Base-by-base conservation (phyloP, 2,329 filamentous ascomycete genomes). In the Hymenoscyphus fraxineus region DNA sequence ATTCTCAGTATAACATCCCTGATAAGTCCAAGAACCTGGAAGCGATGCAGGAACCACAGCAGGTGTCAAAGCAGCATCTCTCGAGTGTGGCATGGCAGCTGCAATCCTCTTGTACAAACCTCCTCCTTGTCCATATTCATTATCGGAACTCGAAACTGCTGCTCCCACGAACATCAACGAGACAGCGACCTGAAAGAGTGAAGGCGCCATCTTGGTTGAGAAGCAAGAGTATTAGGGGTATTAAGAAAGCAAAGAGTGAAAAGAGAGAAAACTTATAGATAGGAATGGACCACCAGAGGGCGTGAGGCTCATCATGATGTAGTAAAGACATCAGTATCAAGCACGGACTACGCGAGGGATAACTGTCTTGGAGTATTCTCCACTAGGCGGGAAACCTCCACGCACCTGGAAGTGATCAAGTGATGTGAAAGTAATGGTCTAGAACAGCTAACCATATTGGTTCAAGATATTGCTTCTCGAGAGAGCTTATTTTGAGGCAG, bases 1-100 rank as follows among this genome's bases (percentile, higher is more conserved):
- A 16, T 62, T 58, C 19, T 72, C 70, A 6, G 67, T 69, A 39
- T 69, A 70, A 59, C 71, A 73, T 61, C 70, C 70, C 65, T 69
- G 66, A 40, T 71, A 73, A 41, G 60, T 66, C 71, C 71, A 72
- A 39, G 65, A 67, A 22, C 68, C 68, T 3, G 69, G 71, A 22
- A 71, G 64, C 15, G 57, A 51, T 19, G 67, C 19, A 22, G 67
- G 63, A n/a, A 64, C 55, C 16, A 65, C 47, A 22, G 57, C 59
- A 22, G 47, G 31, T 35, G 62, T n/a, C 19, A 15, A 13, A 22
- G 19, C 2, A 54, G 5, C 44, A 51, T 51, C 47, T 27, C 47
- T 54, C 19, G 47, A 13, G 22, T 54, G 47, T 13, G 47, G 9
- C 35, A 35, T 35, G 5, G 9, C 35, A 35, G 6, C 47, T 22